A percentile compares a stretch with the other conserved stretches of the same genome.
Evolutionary conservation across 202 grass and related monocot species (phyloP).

Genomic region (Alloteropsis angusta): DNA sequence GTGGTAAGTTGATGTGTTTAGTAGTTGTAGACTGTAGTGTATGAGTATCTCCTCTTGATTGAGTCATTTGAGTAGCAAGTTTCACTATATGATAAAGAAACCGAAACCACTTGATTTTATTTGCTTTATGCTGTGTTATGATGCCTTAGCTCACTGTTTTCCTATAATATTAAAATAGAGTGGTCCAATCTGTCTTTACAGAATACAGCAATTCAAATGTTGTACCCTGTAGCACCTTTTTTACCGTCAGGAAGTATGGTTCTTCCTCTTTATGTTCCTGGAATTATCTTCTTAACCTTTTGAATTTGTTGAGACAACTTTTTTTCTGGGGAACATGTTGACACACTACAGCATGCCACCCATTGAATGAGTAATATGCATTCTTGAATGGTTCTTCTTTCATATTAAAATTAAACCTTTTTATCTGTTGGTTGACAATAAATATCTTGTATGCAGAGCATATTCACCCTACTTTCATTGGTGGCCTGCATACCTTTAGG

Average conservation of each 20-base stretch:
- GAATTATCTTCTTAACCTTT: conserved; percentile 13
- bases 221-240: background rate
- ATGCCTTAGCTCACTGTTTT: conserved; percentile 5
- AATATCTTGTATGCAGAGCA: conserved; percentile 53
- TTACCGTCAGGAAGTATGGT: background rate
- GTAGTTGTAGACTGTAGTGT: background rate
- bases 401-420: background rate
- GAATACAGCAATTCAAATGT: background rate
- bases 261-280: background rate
- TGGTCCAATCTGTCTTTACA: background rate
- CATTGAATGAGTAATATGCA: conserved; percentile 1
- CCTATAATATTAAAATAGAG: background rate
- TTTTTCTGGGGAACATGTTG: background rate
- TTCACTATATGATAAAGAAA: background rate
- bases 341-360: background rate
- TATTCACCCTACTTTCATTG: conserved; percentile 78
- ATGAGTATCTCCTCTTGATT: background rate
- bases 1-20: conserved; percentile 57
- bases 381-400: background rate
- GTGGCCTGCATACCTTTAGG: conserved; percentile 80
- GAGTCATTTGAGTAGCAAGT: conserved; percentile 6
- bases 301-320: background rate
- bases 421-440: conserved; percentile 18
- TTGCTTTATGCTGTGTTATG: background rate
- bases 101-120: background rate